phyloP scores from a whole-genome alignment of 2,329 filamentous ascomycete genomes.

The Pseudocercospora ulei region DNA sequence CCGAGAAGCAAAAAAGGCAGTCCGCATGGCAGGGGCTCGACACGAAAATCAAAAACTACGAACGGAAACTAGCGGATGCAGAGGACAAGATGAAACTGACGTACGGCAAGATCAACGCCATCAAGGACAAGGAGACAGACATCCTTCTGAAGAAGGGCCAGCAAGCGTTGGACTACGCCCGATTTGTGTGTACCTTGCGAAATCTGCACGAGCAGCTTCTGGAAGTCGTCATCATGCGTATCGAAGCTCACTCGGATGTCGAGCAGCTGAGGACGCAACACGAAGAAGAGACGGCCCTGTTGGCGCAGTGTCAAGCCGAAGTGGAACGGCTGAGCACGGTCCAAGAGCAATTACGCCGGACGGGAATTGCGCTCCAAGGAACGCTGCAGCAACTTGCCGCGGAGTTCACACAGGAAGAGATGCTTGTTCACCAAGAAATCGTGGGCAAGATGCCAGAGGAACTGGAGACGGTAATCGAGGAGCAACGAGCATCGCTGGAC shows the following conservation, averaged over 20 bases:
- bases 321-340: conserved; percentile 33
- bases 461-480: conserved; percentile 62
- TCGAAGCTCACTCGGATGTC: conserved; percentile 78
- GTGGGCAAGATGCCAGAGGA: conserved; percentile 33
- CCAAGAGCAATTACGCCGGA: neutral
- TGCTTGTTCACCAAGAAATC: conserved; percentile 25
- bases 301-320: conserved; percentile 43
- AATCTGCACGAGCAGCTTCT: conserved; percentile 54
- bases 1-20: conserved; percentile 50
- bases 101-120: conserved; percentile 38
- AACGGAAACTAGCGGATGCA: conserved; percentile 41
- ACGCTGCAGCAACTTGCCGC: conserved; percentile 20
- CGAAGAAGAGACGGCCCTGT: conserved; percentile 42
- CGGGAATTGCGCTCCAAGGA: conserved; percentile 23
- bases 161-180: conserved; percentile 47
- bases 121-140: conserved; percentile 38
- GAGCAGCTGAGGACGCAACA: conserved; percentile 59
- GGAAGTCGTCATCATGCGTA: conserved; percentile 57
- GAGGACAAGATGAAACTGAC: conserved; percentile 38
- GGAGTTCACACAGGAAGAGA: conserved; percentile 23
- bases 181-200: conserved; percentile 54
- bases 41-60: conserved; percentile 54
- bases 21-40: conserved; percentile 59
- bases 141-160: conserved; percentile 32
- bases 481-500: conserved; percentile 64